phyloP scores from a whole-genome alignment of 2,329 filamentous ascomycete genomes.

The Stagonosporopsis chrysanthemi region DNA sequence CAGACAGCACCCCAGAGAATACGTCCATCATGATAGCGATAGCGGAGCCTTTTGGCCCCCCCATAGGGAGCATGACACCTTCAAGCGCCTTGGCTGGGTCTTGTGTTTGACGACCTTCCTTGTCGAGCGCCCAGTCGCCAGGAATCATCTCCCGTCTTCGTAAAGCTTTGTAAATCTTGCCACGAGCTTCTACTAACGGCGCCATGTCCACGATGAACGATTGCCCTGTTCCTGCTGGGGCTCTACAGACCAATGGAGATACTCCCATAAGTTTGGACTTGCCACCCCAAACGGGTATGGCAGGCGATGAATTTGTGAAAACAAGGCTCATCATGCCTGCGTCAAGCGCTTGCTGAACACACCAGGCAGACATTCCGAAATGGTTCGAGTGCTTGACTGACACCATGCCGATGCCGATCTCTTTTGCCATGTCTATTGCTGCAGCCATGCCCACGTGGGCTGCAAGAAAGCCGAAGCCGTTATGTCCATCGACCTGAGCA shows the following conservation, averaged over 20 bases:
- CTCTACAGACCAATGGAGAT: constrained; percentile 77
- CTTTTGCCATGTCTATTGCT: constrained; percentile 70
- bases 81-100: constrained; percentile 75
- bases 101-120: constrained; percentile 71
- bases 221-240: constrained; percentile 66
- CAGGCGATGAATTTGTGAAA: constrained; percentile 70
- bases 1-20: constrained; percentile 80
- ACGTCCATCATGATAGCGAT: constrained; percentile 88
- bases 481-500: constrained; percentile 70
- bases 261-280: constrained; percentile 74
- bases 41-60: constrained; percentile 81
- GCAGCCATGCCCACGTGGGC: constrained; percentile 70
- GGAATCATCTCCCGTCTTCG: constrained; percentile 74
- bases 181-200: constrained; percentile 72
- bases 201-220: constrained; percentile 82
- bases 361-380: constrained; percentile 83
- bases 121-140: constrained; percentile 76
- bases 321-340: constrained; percentile 69
- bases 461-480: constrained; percentile 78
- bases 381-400: constrained; percentile 80
- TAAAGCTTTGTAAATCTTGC: constrained; percentile 75
- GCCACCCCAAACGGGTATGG: constrained; percentile 75
- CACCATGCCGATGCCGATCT: constrained; percentile 77
- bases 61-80: constrained; percentile 82
- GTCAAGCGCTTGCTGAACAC: constrained; percentile 79